Conservation (phyloP, 2,329 filamentous ascomycete species). For the Rosellinia necatrix region DNA sequence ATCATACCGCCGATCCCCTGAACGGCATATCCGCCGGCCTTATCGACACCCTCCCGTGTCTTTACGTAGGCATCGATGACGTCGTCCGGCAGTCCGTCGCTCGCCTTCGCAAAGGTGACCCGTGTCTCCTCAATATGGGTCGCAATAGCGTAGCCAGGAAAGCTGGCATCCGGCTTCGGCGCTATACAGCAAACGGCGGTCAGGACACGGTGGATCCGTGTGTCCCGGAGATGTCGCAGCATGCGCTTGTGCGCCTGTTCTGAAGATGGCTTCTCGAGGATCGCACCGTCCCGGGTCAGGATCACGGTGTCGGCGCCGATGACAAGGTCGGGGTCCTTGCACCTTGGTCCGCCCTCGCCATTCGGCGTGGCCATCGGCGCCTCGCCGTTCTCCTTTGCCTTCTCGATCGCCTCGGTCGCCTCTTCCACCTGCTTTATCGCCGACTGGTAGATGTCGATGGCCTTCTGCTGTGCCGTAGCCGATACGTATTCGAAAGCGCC, state of each 20-base stretch:
- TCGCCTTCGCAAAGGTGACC: constrained; percentile 78
- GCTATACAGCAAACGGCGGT: constrained; percentile 85
- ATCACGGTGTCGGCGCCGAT: constrained; percentile 92
- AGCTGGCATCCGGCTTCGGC: constrained; percentile 76
- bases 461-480: constrained; percentile 83
- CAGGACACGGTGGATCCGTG: constrained; percentile 77
- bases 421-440: constrained; percentile 42
- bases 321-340: constrained; percentile 76
- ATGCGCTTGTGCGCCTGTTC: constrained; percentile 83
- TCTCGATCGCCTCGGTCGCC: constrained; percentile 39
- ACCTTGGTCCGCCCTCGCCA: not conserved
- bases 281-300: constrained; percentile 72
- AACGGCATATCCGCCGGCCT: constrained; percentile 93
- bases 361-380: not conserved
- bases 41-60: constrained; percentile 91
- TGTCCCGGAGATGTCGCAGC: constrained; percentile 81
- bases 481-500: constrained; percentile 90
- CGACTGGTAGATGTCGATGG: constrained; percentile 68
- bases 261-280: constrained; percentile 88
- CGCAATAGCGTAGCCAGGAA: constrained; percentile 85
- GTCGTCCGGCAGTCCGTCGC: constrained; percentile 70
- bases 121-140: constrained; percentile 86
- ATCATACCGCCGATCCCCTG: constrained; percentile 88
- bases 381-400: constrained; percentile 38
- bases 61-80: constrained; percentile 78